Conservation (phyloP, 2,329 filamentous ascomycete species). For the Sphaerulina populicola region DNA sequence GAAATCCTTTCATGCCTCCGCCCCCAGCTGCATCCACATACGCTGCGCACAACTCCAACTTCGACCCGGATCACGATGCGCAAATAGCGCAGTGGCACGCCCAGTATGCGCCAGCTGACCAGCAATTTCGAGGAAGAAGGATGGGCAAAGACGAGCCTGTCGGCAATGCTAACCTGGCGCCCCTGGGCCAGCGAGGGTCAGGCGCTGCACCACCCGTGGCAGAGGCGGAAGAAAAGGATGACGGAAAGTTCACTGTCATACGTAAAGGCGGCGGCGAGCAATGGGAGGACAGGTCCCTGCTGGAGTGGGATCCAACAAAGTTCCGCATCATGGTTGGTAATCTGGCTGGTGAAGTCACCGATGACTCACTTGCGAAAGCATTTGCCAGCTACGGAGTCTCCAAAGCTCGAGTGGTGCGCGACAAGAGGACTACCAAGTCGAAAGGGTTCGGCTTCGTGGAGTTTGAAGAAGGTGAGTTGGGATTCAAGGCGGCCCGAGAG, state of each 20-base stretch:
- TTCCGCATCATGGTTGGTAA: conserved; percentile 95
- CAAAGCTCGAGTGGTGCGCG: conserved; percentile 86
- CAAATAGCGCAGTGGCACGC: conserved; percentile 95
- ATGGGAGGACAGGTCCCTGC: conserved; percentile 79
- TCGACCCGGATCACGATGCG: conserved; percentile 75
- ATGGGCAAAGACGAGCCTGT: conserved; percentile 13
- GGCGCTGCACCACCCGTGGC: conserved; percentile 4
- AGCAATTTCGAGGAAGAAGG: conserved; percentile 16
- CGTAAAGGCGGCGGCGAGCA: conserved; percentile 83
- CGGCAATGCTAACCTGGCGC: conserved; percentile 16
- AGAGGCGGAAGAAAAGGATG: conserved; percentile 14
- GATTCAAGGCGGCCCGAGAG: conserved; percentile 90
- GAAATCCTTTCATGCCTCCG: conserved; percentile 66
- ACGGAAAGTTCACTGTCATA: conserved; percentile 56
- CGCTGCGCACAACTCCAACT: conserved; percentile 32
- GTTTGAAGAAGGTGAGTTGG: conserved; percentile 91
- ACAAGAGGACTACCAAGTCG: conserved; percentile 93
- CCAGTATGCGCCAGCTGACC: conserved; percentile 20
- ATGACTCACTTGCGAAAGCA: conserved; percentile 89
- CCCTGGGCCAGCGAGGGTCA: conserved; percentile 18
- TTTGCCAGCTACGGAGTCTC: conserved; percentile 87
- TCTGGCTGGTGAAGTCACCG: conserved; percentile 91
- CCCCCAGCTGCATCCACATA: conserved; percentile 31
- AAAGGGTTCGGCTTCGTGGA: conserved; percentile 96
- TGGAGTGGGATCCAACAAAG: conserved; percentile 94